Base-by-base conservation (phyloP, 169 alveolate genomes). In the Cryptosporidium baileyi region DNA sequence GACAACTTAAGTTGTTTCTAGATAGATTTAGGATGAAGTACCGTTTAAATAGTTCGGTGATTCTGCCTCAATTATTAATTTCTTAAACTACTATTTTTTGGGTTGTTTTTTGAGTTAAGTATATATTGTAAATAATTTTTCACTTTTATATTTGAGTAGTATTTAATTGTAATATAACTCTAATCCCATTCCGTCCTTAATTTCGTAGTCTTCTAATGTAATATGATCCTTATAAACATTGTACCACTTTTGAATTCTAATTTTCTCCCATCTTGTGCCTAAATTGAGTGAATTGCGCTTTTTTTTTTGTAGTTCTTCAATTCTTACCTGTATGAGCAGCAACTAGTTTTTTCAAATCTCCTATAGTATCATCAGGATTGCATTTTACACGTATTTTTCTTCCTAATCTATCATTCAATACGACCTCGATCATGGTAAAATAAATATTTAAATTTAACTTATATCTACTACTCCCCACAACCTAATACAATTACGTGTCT, bases 361-460 rank as follows among this genome's bases (percentile, higher is more conserved):
- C 97, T 24, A 98, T 94, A 43, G 99, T 98, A 89, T 98, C 99
- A 74, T 93, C 96, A 6, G 99, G 97, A 79, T 94, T 94, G 91
- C 99, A 97, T 88, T 98, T 97, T 0, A 98, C 99, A 79, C 99
- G 91, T 9, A 97, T 98, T 90, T 97, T 97, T 81, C 95, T 93
- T n/a, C 99, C 99, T 51, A 98, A 89, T 34, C 99, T 92, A 89
- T 98, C 99, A 92, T 97, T 98, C 51, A 96, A 92, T 34, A 97
- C 94, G 26, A 98, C 97, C 93, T 98, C 99, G 30, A 97, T 97
- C 99, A 96, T 96, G n/a, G n/a, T n/a, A n/a, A n/a, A n/a, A n/a
- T n/a, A n/a, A n/a, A n/a, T n/a, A n/a, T n/a, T n/a, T n/a, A n/a
- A n/a, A n/a, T n/a, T n/a, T n/a, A n/a, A n/a, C n/a, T n/a, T n/a